A percentile compares a stretch with the other conserved stretches of the same genome.
Evolutionary conservation across 2,329 filamentous ascomycete species (phyloP).

Genomic region (Sarocladiaceae sp.): DNA sequence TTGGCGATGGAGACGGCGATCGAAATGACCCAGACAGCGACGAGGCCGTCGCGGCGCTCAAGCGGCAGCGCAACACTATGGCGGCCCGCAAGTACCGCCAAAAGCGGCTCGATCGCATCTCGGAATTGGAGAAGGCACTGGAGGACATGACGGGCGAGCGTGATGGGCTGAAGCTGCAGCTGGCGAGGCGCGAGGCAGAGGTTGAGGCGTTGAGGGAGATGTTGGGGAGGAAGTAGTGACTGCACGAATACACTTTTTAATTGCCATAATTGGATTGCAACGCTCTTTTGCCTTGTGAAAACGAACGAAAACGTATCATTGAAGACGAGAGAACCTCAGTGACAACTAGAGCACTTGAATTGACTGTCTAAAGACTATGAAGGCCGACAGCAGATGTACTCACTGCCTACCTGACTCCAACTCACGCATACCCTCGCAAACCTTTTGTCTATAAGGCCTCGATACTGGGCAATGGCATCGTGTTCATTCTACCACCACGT

Average conservation of each 20-base stretch:
- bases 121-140: conserved; percentile 53
- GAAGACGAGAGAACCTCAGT: too few relatives aligned
- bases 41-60: conserved; percentile 26
- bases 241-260: not conserved
- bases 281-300: too few relatives aligned
- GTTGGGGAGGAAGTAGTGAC: conserved; percentile 26
- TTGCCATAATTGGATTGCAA: too few relatives aligned
- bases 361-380: too few relatives aligned
- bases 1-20: conserved; percentile 13
- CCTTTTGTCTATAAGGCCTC: too few relatives aligned
- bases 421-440: too few relatives aligned
- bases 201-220: conserved; percentile 52
- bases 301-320: too few relatives aligned
- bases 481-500: too few relatives aligned
- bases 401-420: too few relatives aligned
- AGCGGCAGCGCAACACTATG: conserved; percentile 62
- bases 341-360: too few relatives aligned
- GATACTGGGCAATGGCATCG: too few relatives aligned
- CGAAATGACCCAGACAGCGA: conserved; percentile 12
- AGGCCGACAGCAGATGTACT: too few relatives aligned
- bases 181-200: conserved; percentile 61
- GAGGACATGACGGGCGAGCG: conserved; percentile 53
- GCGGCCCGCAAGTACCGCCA: conserved; percentile 68
- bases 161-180: conserved; percentile 55
- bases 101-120: conserved; percentile 61